phyloP scores from a whole-genome alignment of 176 grass and related monocot genomes.

The Triticum urartu region DNA sequence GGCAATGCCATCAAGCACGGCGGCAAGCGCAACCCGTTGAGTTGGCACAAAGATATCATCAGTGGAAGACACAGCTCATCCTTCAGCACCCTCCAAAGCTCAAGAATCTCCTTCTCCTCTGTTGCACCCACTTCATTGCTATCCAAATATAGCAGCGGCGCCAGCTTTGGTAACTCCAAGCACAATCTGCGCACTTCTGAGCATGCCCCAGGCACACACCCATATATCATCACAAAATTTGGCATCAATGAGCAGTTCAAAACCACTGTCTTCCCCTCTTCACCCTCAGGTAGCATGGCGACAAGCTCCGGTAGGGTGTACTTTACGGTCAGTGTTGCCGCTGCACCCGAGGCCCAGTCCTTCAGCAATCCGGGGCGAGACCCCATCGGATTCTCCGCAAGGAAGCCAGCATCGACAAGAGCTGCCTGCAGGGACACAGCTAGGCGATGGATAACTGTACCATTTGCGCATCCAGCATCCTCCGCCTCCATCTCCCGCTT shows the following conservation, averaged over 20 bases:
- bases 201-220: slow-evolving; percentile 37
- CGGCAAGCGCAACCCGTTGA: slow-evolving; percentile 50
- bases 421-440: slow-evolving; percentile 55
- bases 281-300: neutral
- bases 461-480: slow-evolving; percentile 4
- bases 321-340: slow-evolving; percentile 31
- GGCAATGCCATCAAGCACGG: slow-evolving; percentile 84
- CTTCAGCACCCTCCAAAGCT: slow-evolving; percentile 64
- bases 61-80: slow-evolving; percentile 67
- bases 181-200: slow-evolving; percentile 53
- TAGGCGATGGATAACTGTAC: slow-evolving; percentile 35
- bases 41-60: slow-evolving; percentile 61
- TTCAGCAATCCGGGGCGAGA: slow-evolving; percentile 29
- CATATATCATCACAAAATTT: slow-evolving; percentile 60
- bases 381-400: neutral
- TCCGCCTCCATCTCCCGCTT: slow-evolving; percentile 47
- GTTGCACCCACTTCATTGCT: slow-evolving; percentile 22
- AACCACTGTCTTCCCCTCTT: slow-evolving; percentile 46
- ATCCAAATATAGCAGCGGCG: slow-evolving; percentile 57
- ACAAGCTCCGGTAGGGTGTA: slow-evolving; percentile 55
- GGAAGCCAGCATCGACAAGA: slow-evolving; percentile 61
- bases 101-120: slow-evolving; percentile 56
- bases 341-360: slow-evolving; percentile 38
- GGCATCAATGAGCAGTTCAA: slow-evolving; percentile 61
- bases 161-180: slow-evolving; percentile 54